These are phyloP conservation scores for Blechomonas ayalai DNA, from an alignment of 208 protist genomes.

Conservation along the genomic window DNA sequence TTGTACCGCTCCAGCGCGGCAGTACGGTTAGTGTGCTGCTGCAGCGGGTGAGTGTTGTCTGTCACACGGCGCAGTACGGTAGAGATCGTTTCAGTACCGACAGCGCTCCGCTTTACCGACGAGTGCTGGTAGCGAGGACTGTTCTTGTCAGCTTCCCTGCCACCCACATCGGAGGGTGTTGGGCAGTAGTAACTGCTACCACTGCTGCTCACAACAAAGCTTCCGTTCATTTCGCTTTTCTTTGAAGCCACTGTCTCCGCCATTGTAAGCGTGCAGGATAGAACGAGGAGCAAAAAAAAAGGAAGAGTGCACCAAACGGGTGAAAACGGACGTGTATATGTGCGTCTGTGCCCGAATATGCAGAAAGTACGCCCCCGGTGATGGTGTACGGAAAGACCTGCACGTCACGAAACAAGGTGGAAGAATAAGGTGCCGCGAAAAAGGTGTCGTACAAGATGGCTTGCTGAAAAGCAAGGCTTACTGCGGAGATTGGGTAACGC, in stretches of 20 bases:
- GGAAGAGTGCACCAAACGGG: constrained; percentile 9
- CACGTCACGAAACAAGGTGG: too few relatives aligned
- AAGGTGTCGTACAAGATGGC: too few relatives aligned
- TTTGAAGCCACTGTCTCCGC: too few relatives aligned
- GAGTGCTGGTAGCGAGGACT: not conserved
- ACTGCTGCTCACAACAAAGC: constrained; percentile 21
- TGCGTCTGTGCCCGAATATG: not conserved
- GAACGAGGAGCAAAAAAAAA: constrained; percentile 3
- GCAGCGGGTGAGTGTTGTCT: constrained; percentile 48
- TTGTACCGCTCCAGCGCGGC: constrained; percentile 55
- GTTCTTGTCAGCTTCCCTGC: too few relatives aligned
- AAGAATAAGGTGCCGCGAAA: too few relatives aligned
- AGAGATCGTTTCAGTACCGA: constrained; percentile 21
- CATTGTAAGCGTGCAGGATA: too few relatives aligned
- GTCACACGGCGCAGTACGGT: constrained; percentile 34
- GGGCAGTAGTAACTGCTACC: constrained; percentile 23
- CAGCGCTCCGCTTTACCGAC: not conserved
- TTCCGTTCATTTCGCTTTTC: not conserved
- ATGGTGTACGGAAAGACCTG: too few relatives aligned
- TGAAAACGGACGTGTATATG: constrained; percentile 4
- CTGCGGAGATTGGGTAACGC: too few relatives aligned
- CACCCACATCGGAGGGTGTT: too few relatives aligned
- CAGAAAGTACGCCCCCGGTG: too few relatives aligned
- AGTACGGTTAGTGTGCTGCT: constrained; percentile 30
- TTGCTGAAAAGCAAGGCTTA: too few relatives aligned